phyloP scores from a whole-genome alignment of 148 eudicot genomes.

The Rhododendron ovatum region DNA sequence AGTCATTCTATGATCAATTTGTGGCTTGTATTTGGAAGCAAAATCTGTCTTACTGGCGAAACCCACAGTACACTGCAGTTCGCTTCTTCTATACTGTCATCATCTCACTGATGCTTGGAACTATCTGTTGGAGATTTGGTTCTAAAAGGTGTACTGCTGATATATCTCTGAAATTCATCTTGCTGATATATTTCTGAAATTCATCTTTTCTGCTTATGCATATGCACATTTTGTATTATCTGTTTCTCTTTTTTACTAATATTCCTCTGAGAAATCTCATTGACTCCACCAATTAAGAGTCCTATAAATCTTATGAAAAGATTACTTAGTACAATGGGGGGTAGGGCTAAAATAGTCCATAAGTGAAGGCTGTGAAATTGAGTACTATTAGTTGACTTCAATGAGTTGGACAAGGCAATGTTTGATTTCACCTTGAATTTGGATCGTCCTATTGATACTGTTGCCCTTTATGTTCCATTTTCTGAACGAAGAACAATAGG shows the following conservation, averaged over 20 bases:
- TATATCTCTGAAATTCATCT: not conserved
- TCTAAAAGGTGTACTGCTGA: slow-evolving; percentile 56
- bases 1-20: slow-evolving; percentile 63
- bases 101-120: slow-evolving; percentile 95
- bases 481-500: not conserved
- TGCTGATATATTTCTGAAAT: not conserved
- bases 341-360: not conserved
- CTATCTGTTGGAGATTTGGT: slow-evolving; percentile 96
- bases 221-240: not conserved
- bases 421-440: not conserved
- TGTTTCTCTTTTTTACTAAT: not conserved
- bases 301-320: not conserved
- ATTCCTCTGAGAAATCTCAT: not conserved
- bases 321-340: not conserved
- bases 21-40: slow-evolving; percentile 90
- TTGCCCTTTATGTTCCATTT: not conserved
- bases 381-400: slow-evolving; percentile 1
- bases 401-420: not conserved
- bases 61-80: slow-evolving; percentile 97
- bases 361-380: not conserved
- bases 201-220: not conserved
- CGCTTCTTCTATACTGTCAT: slow-evolving; percentile 93
- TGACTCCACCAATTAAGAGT: not conserved
- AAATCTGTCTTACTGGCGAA: slow-evolving; percentile 93
- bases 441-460: not conserved